Evolutionary conservation across 1,284 basidiomycete species (phyloP), one percentile per base, ranked within the genome.

Genomic region (Heterobasidion parviporum): DNA sequence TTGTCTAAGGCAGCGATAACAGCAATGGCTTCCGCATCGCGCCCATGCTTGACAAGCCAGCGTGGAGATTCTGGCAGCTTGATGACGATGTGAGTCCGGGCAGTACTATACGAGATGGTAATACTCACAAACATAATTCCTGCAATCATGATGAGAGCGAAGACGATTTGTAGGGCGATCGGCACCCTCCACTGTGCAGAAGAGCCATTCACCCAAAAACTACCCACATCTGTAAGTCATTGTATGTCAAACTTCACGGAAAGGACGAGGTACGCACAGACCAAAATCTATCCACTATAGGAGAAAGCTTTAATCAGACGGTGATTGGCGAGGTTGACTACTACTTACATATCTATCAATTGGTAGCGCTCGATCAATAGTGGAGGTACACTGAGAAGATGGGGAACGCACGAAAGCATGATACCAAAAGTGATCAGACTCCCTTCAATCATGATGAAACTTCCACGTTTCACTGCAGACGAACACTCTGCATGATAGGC

Each of bases 141-240:
- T 56, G 74, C 59, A 50, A 86, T 73, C 74, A 88, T 82, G 48
- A 85, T 69, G 6, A 82, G 56, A 2, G 84, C 84, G 52, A 89
- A 77, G 8, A 82, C 52, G 52, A 83, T 81, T 64, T 89, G 86
- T 43, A 89, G 70, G 1, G 82, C 81, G 47, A 89, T 79, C 1
- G 87, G 85, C n/a, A 82, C 80, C 54, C 85, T 71, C 85, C 85
- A 87, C 65, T 85, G 81, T 0, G 81, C 78, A 15, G 80, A 80
- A 14, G 78, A 81, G 10, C 62, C 67, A 34, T 70, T 68, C 10
- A 72, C 69, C 77, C 77, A 82, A 63, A 78, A 82, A 50, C 79
- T 82, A 51, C n/a, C 15, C 14, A 58, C 18, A 51, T 14, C 14
- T 14, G n/a, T 18, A 46, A 41, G 16, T 48, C 8, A 36, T 16